Evolutionary conservation across 768 basidiomycete genomes (phyloP), one percentile per base, ranked within the genome.

Genomic region (Amanita muscaria): DNA sequence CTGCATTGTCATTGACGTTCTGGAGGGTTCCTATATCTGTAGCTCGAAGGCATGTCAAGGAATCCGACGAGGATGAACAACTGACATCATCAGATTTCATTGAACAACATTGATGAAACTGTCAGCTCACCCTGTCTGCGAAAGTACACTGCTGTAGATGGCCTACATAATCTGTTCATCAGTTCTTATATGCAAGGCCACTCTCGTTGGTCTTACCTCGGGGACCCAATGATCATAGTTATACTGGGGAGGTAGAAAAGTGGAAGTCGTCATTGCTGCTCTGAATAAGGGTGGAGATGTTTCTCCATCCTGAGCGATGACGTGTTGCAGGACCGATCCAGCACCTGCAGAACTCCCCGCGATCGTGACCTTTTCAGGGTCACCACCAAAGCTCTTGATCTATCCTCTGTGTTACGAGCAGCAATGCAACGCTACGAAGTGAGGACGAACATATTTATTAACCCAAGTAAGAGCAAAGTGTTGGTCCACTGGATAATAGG

Each of bases 281-380:
- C 60, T 55, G 53, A 75, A 76, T 0, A 75, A 57, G 3, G 65
- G 63, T 1, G 73, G 72, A 9, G 58, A 49, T 0, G 72, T 75
- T 29, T 64, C 58, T 15, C 74, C 73, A 14, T 60, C 61, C 27
- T 73, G 59, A 5, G 74, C 73, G 22, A 75, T 53, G 1, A 73
- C 36, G 25, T 76, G 73, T 42, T 75, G 73, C 4, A 75, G 24
- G 6, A 75, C 72, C 1, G 73, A 74, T 3, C 72, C 73, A 31
- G 66, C 74, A 45, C 69, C 69, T 67, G 31, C 22, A 19, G 4
- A 14, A 10, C 14, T 33, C 9, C 69, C 71, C 69, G 67, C 70
- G 8, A 73, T 66, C 1, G 67, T 61, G 21, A 70, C 69, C 46
- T 55, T 53, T 1, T 38, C 12, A 2, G 67, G 67, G 44, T 70